phyloP scores from a whole-genome alignment of 345 rosid species.

The Triadica sebifera region DNA sequence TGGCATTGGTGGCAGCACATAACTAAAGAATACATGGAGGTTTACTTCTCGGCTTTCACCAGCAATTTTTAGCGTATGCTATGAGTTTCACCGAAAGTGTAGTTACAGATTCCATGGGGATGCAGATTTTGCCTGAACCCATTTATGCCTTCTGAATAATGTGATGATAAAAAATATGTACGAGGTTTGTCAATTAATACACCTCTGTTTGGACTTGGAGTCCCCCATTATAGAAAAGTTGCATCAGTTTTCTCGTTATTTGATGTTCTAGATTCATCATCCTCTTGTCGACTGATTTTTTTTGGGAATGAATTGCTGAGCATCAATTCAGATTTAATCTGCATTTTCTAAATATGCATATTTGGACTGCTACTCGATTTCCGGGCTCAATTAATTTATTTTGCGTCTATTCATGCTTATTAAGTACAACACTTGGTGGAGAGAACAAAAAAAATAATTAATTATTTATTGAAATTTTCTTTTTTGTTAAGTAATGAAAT shows the following conservation, averaged over 20 bases:
- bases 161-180: neutral
- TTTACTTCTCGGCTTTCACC: neutral
- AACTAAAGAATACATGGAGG: slow-evolving; percentile 23
- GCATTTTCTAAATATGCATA: neutral
- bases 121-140: slow-evolving; percentile 10
- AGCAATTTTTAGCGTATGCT: slow-evolving; percentile 1
- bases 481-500: no score
- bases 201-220: neutral
- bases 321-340: no score
- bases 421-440: no score
- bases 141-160: slow-evolving; percentile 6
- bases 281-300: neutral
- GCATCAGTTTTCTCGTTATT: neutral
- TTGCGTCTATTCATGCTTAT: no score
- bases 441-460: no score
- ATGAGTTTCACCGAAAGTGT: neutral
- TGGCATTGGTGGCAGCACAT: slow-evolving; percentile 77
- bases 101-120: slow-evolving; percentile 13
- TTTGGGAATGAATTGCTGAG: neutral
- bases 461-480: no score
- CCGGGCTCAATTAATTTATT: no score
- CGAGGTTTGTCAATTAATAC: neutral
- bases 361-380: neutral
- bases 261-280: no score
- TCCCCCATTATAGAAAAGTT: neutral